Evolutionary conservation across 2,329 filamentous ascomycete species (phyloP), one percentile per base, ranked within the genome.

Genomic region (Trichophyton benhamiae): DNA sequence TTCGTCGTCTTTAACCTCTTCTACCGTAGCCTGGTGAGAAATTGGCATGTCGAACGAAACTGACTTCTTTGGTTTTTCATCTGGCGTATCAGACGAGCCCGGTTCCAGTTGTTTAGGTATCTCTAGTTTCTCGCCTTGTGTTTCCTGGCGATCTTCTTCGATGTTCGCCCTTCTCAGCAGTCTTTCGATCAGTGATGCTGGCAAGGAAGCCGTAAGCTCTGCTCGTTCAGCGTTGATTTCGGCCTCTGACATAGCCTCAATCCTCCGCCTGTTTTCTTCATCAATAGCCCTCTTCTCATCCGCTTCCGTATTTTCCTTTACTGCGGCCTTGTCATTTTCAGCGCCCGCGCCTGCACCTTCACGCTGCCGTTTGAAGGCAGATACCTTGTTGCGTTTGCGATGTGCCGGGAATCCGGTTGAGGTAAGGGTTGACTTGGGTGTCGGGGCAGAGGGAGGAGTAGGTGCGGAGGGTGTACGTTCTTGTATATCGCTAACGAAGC

Each of bases 391-490:
- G 66, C 91, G 85, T 72, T 88, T 90, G 73, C 88, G 94, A 72
- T 91, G 91, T 62, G 86, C 84, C n/a, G 94, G 94, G 67, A 97
- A 97, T 0, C 94, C 94, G 11, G 83, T 85, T 3, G 79, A 74
- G 20, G 79, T 76, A 8, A 85, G 82, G 44, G 79, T 79, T 7
- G 87, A 85, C 3, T 87, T 80, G 65, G 83, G 85, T 22, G 83
- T 79, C 6, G 71, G 67, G 3, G 75, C 70, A 36, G 76, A 67
- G 11, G 71, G 69, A 25, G 64, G 53, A n/a, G 61, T 25, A 53
- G 72, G 68, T 13, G 79, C 74, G 13, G 78, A 74, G 27, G 82
- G 74, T 52, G 84, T 81, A 64, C 88, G 87, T 76, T 97, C 92
- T 68, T 87, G 81, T 65, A 97, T 84, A 67, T 96, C 91, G 61